A percentile compares a stretch with the other conserved stretches of the same genome.
These are phyloP conservation scores for Raffaelea arxii DNA, from an alignment of 2,329 filamentous ascomycete genomes.

Conservation along the genomic window DNA sequence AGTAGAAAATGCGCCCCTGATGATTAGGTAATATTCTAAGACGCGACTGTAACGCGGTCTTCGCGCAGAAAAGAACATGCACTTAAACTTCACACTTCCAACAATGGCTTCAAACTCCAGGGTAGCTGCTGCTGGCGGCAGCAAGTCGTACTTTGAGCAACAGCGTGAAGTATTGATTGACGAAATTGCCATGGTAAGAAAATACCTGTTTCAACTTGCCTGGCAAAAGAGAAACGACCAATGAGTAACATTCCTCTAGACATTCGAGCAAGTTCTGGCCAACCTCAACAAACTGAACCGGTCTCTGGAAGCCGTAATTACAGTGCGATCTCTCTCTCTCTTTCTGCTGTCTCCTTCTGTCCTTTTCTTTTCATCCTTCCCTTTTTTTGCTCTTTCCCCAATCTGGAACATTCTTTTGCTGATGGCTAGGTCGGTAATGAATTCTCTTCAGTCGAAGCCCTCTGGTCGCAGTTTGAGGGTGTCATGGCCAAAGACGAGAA, in stretches of 20 bases:
- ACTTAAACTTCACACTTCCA: no score
- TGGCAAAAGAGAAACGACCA: no score
- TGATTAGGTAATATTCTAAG: no score
- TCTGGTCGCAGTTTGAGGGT: constrained; percentile 95
- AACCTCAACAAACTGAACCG: constrained; percentile 96
- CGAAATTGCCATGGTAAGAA: constrained; percentile 60
- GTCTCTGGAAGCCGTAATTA: constrained; percentile 81
- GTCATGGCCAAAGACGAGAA: constrained; percentile 65
- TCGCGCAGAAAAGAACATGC: no score
- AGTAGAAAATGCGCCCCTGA: no score
- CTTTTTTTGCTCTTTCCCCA: background rate
- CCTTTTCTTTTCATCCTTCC: no score
- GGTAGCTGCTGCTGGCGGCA: background rate
- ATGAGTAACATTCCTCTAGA: constrained; percentile 28
- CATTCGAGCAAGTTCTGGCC: constrained; percentile 81
- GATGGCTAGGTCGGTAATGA: constrained; percentile 81
- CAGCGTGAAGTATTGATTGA: constrained; percentile 62
- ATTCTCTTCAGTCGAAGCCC: constrained; percentile 89
- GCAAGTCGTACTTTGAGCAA: constrained; percentile 61
- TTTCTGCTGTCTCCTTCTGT: background rate
- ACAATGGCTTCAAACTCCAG: no score
- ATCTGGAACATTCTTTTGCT: background rate
- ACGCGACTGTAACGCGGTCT: no score
- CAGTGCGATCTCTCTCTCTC: constrained; percentile 40
- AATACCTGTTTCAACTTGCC: no score